Evolutionary conservation across 2,329 filamentous ascomycete species (phyloP).

Genomic region (Trichoderma pleuroti): DNA sequence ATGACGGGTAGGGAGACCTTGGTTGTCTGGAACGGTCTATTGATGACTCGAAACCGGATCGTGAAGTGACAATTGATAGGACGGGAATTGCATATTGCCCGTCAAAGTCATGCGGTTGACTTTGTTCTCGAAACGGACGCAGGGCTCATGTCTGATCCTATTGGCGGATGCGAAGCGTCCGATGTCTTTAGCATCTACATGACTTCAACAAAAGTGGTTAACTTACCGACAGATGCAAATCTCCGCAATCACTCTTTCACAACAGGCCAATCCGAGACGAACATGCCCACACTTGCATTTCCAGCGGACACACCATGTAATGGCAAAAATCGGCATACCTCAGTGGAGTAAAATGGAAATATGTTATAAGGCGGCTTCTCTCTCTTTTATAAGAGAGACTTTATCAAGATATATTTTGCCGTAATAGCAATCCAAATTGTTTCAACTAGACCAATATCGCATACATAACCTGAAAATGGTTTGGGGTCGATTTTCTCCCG

Average conservation of each 20-base stretch:
- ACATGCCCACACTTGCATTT: background rate
- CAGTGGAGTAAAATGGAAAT: background rate
- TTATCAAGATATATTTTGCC: background rate
- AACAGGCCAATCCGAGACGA: background rate
- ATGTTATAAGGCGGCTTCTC: background rate
- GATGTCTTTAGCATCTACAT: background rate
- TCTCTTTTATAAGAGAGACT: background rate
- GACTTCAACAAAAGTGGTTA: background rate
- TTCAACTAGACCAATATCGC: background rate
- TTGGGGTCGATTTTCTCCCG: slow-evolving; percentile 28
- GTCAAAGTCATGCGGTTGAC: background rate
- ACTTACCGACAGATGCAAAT: background rate
- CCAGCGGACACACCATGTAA: background rate
- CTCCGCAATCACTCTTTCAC: background rate
- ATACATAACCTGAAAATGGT: background rate
- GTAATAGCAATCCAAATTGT: background rate
- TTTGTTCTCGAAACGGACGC: background rate
- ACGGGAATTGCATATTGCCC: background rate
- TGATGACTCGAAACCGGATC: background rate
- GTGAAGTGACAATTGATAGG: background rate
- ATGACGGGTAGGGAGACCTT: background rate
- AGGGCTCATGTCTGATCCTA: background rate
- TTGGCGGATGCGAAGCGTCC: background rate
- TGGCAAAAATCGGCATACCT: background rate
- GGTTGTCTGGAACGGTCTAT: background rate